Conservation (phyloP, 192 early-diverging fungal genomes). For the Lobosporangium transversale region DNA sequence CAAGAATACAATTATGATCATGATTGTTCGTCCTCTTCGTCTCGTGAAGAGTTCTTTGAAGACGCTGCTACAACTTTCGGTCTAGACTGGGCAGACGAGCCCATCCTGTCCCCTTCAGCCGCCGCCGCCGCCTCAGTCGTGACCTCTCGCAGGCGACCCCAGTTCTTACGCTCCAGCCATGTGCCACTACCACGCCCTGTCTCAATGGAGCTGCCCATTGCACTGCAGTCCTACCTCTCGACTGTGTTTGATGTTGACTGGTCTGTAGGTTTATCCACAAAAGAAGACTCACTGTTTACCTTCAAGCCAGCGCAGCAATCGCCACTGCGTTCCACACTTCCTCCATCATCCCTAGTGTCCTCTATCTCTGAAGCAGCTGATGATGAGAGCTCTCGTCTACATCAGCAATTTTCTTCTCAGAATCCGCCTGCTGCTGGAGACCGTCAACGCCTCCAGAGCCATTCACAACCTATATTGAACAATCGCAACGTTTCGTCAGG, state of each 20-base stretch:
- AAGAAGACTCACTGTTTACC: slow-evolving; percentile 30
- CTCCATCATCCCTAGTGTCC: slow-evolving; percentile 2
- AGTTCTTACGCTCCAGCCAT: slow-evolving; percentile 8
- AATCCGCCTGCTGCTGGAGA: background rate
- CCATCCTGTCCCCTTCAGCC: slow-evolving; percentile 10
- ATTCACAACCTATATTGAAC: too few relatives aligned
- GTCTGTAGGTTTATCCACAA: slow-evolving; percentile 23
- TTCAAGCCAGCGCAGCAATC: slow-evolving; percentile 2
- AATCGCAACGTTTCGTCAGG: too few relatives aligned
- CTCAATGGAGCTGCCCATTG: slow-evolving; percentile 30
- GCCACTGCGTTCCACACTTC: background rate
- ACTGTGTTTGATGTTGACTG: slow-evolving; percentile 49
- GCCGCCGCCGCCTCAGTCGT: slow-evolving; percentile 27
- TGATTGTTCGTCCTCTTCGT: too few relatives aligned
- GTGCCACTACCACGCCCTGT: slow-evolving; percentile 40
- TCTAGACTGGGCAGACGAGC: background rate
- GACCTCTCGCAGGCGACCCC: slow-evolving; percentile 19
- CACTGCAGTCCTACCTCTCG: slow-evolving; percentile 39
- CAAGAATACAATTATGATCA: too few relatives aligned
- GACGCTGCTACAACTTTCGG: background rate
- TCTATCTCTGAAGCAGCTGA: background rate
- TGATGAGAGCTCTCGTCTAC: background rate
- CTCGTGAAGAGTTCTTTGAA: too few relatives aligned
- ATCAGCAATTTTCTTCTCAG: background rate
- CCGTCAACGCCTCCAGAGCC: too few relatives aligned